Percentiles rank a stretch among this genome's conserved stretches.
These are phyloP conservation scores for Fusarium hostae DNA, from an alignment of 2,329 filamentous ascomycete species.

Conservation along the genomic window DNA sequence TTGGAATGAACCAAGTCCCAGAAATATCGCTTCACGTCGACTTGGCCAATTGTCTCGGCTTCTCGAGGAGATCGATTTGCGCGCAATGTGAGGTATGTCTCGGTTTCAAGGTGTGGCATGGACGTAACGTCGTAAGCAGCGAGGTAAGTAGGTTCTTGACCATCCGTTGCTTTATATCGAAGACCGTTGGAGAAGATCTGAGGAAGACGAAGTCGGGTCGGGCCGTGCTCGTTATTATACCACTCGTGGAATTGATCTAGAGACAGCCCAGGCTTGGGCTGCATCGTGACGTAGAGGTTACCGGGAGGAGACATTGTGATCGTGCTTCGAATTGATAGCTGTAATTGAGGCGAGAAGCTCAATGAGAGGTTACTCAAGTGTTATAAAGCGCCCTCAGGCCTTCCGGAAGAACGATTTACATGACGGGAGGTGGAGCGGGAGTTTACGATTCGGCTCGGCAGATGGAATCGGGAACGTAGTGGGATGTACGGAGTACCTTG, in stretches of 20 bases:
- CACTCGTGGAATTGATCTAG: conserved; percentile 84
- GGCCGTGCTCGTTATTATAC: conserved; percentile 95
- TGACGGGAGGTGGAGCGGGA: conserved; percentile 37
- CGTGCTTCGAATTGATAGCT: neutral
- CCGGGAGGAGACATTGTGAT: conserved; percentile 62
- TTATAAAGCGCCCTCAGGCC: conserved; percentile 21
- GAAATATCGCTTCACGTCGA: conserved; percentile 75
- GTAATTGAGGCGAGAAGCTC: neutral
- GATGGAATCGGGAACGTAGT: conserved; percentile 44
- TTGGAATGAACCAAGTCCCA: conserved; percentile 73
- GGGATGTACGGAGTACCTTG: neutral
- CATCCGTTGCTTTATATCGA: conserved; percentile 77
- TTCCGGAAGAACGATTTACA: conserved; percentile 46
- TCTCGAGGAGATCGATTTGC: conserved; percentile 66
- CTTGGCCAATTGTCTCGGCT: conserved; percentile 64
- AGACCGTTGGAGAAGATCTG: conserved; percentile 81
- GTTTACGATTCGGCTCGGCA: conserved; percentile 45
- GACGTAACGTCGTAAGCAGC: conserved; percentile 85
- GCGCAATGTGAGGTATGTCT: conserved; percentile 75
- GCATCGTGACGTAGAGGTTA: conserved; percentile 88
- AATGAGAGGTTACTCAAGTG: neutral
- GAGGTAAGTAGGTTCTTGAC: conserved; percentile 73
- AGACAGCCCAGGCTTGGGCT: conserved; percentile 74
- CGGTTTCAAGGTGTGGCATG: conserved; percentile 75
- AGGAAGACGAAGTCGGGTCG: conserved; percentile 79